Evolutionary conservation across 1,139 yeast genomes (phyloP), one percentile per base, ranked within the genome.

Genomic region (Debaryomyces subglobosus): DNA sequence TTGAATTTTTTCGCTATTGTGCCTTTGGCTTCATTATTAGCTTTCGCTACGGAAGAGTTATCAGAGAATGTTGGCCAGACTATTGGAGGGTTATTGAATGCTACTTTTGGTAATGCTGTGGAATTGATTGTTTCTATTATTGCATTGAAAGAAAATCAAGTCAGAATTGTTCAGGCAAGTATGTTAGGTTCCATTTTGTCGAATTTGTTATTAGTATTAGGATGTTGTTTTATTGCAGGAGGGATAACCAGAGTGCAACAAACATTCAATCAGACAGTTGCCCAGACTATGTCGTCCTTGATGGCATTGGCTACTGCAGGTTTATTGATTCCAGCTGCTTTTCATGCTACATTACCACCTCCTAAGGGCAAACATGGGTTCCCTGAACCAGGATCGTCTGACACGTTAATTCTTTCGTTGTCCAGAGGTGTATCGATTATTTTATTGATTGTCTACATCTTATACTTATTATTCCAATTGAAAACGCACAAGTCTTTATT

Each of bases 171-270:
- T 38, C 97, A 94, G 69, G 96, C 98, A 2, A 87, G 96, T 30
- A 94, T 94, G 98, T 78, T 94, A 52, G 99, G 99, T 30, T 88
- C 96, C 48, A 88, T 94, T 53, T 77, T 94, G 50, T 89, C 96
- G 45, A 94, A 94, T 68, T 72, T 91, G 60, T 74, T 94, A 53
- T 78, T 95, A 52, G 99, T 94, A 5, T 77, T 94, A 52, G 99
- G 99, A n/a, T 87, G 96, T 68, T 91, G 98, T 63, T 95, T 94
- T 64, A 71, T 94, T 29, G 94, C 91, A 44, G 99, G 99, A 48
- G 99, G 99, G 13, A 78, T 85, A 63, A 86, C 89, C 56, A 81
- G 95, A 52, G 79, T 85, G 39, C 96, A 89, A 65, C 99, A 94
- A 68, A 79, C 80, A 3, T 94, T 95, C 71, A 92, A 92, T 73